A percentile compares a stretch with the other conserved stretches of the same genome.
Conservation (phyloP, 305 asterid species). For the Fraxinus baroniana region DNA sequence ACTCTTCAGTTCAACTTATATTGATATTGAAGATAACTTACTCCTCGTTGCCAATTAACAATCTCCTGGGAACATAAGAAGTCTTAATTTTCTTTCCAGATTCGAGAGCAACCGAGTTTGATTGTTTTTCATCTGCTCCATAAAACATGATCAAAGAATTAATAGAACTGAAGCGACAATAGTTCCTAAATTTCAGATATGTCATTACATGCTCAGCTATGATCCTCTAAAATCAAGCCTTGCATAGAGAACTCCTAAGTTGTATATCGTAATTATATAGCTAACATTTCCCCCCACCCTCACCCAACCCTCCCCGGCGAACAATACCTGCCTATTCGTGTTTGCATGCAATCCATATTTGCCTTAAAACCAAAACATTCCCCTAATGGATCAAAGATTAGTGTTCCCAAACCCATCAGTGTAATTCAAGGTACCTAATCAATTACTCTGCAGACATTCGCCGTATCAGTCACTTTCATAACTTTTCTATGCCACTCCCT, state of each 20-base stretch:
- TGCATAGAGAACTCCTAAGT: neutral
- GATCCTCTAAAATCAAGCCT: neutral
- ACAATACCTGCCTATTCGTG: neutral
- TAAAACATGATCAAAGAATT: conserved; percentile 17
- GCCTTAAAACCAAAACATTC: neutral
- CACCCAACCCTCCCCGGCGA: neutral
- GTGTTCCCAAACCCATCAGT: neutral
- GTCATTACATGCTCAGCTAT: neutral
- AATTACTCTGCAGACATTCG: neutral
- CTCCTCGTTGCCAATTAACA: conserved; percentile 81
- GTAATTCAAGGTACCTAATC: neutral
- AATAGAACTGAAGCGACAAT: neutral
- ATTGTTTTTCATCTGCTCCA: conserved; percentile 56
- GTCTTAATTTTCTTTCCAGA: conserved; percentile 48
- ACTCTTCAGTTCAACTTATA: neutral
- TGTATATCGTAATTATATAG: neutral
- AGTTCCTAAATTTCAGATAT: neutral
- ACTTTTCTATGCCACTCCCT: neutral
- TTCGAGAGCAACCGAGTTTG: conserved; percentile 35
- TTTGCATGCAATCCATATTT: neutral
- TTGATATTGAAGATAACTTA: conserved; percentile 40
- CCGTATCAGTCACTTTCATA: neutral
- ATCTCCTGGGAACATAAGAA: conserved; percentile 72
- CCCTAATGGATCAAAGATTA: neutral
- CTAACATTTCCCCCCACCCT: neutral